Conservation (phyloP, 371 early-diverging fungal genomes). For the Mucor indicus region DNA sequence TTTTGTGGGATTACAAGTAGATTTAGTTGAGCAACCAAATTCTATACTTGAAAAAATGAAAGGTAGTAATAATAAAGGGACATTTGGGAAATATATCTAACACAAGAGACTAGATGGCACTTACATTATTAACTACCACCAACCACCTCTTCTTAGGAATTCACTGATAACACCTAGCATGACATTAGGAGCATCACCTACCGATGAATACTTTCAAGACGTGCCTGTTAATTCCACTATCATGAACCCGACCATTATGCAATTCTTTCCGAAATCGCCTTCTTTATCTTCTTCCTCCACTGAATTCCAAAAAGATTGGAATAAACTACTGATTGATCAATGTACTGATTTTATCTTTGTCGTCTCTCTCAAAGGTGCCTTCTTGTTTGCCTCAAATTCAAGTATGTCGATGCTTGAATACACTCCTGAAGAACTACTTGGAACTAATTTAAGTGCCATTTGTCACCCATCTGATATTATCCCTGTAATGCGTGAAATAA, state of each 20-base stretch:
- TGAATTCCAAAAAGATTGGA: slow-evolving; percentile 25
- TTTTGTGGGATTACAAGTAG: slow-evolving; percentile 67
- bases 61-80: slow-evolving; percentile 6
- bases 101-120: slow-evolving; percentile 28
- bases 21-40: slow-evolving; percentile 62
- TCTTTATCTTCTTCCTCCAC: too few relatives aligned
- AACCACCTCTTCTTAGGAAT: slow-evolving; percentile 16
- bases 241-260: too few relatives aligned
- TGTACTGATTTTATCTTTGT: slow-evolving; percentile 59
- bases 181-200: slow-evolving; percentile 6
- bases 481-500: slow-evolving; percentile 62
- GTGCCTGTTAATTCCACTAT: too few relatives aligned
- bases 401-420: slow-evolving; percentile 44
- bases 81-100: background rate
- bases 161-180: slow-evolving; percentile 13
- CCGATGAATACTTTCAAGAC: slow-evolving; percentile 34
- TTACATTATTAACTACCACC: slow-evolving; percentile 50
- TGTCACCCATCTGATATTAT: slow-evolving; percentile 65
- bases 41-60: slow-evolving; percentile 54
- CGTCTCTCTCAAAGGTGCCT: slow-evolving; percentile 61
- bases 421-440: slow-evolving; percentile 49
- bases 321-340: slow-evolving; percentile 36
- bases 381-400: slow-evolving; percentile 52
- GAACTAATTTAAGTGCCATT: slow-evolving; percentile 48
- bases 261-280: too few relatives aligned